Percentiles rank a stretch among this genome's conserved stretches.
Conservation (phyloP, 805 yeast genomes). For the Dipodascus albidus region DNA sequence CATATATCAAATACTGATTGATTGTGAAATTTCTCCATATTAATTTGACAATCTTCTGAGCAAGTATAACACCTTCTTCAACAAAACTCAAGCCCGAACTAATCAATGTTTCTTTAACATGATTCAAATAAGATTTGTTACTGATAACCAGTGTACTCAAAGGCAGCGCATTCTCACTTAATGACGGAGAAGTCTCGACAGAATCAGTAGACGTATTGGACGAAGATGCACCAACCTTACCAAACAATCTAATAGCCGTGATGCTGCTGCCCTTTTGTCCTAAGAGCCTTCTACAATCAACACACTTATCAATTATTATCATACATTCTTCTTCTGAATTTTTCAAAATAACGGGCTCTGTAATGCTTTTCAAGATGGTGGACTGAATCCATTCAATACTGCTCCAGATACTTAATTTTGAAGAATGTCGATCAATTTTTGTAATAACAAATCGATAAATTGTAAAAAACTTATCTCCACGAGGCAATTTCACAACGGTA, state of each 20-base stretch:
- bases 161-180: background rate
- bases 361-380: slow-evolving; percentile 11
- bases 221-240: slow-evolving; percentile 13
- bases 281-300: slow-evolving; percentile 21
- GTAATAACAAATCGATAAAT: slow-evolving; percentile 30
- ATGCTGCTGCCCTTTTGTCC: slow-evolving; percentile 15
- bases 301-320: slow-evolving; percentile 7
- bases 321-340: slow-evolving; percentile 16
- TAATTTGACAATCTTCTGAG: background rate
- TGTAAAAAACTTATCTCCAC: slow-evolving; percentile 32
- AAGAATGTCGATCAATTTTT: slow-evolving; percentile 23
- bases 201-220: slow-evolving; percentile 5
- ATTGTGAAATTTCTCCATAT: slow-evolving; percentile 9
- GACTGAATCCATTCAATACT: slow-evolving; percentile 22
- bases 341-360: slow-evolving; percentile 15
- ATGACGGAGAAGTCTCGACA: too few species aligned
- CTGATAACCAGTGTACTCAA: background rate
- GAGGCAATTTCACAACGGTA: slow-evolving; percentile 37
- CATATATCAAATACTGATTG: slow-evolving; percentile 27
- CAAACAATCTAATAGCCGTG: slow-evolving; percentile 16
- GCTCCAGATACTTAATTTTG: slow-evolving; percentile 25
- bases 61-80: background rate
- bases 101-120: background rate
- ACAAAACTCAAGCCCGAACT: background rate
- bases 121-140: background rate